Evolutionary conservation across 2,329 filamentous ascomycete species (phyloP).

Genomic region (Hymenoscyphus albidus): DNA sequence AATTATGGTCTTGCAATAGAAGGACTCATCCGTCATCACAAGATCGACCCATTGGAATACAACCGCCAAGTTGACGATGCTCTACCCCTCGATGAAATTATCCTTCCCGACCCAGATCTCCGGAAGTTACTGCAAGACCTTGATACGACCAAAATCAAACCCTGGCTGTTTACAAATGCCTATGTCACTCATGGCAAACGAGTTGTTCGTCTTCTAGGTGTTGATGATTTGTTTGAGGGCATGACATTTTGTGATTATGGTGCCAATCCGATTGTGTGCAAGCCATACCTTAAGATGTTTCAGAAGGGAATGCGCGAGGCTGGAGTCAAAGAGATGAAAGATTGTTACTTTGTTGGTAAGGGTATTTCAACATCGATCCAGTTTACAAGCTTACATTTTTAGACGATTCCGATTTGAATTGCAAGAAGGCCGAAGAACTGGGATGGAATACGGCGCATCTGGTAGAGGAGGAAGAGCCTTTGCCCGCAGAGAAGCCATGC

Average conservation of each 20-base stretch:
- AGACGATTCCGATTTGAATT: conserved; percentile 89
- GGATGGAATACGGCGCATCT: conserved; percentile 88
- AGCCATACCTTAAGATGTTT: conserved; percentile 80
- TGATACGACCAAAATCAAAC: conserved; percentile 75
- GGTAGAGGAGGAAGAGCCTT: conserved; percentile 68
- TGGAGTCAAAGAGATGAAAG: conserved; percentile 58
- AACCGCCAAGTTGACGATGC: conserved; percentile 94
- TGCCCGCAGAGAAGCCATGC: conserved; percentile 61
- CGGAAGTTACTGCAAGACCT: conserved; percentile 76
- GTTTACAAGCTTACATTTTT: conserved; percentile 4
- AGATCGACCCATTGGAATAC: conserved; percentile 93
- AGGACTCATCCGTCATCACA: conserved; percentile 86
- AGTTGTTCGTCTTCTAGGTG: conserved; percentile 73
- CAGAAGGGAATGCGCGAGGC: conserved; percentile 86
- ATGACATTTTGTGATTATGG: conserved; percentile 93
- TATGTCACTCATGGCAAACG: conserved; percentile 83
- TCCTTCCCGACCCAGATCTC: conserved; percentile 73
- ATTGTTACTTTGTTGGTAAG: conserved; percentile 92
- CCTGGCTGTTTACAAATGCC: conserved; percentile 96
- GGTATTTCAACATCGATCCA: neutral
- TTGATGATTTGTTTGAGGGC: conserved; percentile 90
- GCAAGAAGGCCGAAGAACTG: conserved; percentile 67
- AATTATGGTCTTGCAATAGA: conserved; percentile 97
- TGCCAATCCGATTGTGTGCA: conserved; percentile 72
- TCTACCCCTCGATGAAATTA: conserved; percentile 77